Evolutionary conservation across 2,329 filamentous ascomycete genomes (phyloP), one percentile per base, ranked within the genome.

Genomic region (Parasarocladium wereldwijsianum): DNA sequence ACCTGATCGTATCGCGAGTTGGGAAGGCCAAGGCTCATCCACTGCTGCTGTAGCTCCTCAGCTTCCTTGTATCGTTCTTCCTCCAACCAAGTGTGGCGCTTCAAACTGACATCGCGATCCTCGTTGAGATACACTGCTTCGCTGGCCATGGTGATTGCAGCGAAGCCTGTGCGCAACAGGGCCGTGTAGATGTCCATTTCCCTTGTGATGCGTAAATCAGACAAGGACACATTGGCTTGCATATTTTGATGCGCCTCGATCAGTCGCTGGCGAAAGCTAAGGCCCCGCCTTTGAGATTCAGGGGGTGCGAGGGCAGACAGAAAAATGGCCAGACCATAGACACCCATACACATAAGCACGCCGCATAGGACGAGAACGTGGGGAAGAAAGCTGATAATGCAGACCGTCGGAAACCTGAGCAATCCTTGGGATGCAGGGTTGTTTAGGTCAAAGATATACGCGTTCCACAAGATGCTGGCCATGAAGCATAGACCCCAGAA

Each of bases 121-220:
- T 96, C 87, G 37, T 94, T 93, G 8, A 98, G 61, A 46, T 93
- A 96, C 0, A 96, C 90, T 4, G 87, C 87, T 52, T 96, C 86
- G 43, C 84, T 93, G 1, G 90, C 90, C 51, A 92, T 87, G 1
- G 84, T 93, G 36, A 96, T 72, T 9, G 87, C 76, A 8, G 76
- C 76, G 46, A 94, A 94, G 0, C 90, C 90, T 20, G 84, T 72
- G 35, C 86, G 76, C 3, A 96, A 64, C 4, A 96, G 61, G 0
- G 84, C 81, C 0, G 85, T 93, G 49, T 96, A 98, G 47, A 96
- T 94, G 49, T 98, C 90, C 62, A 96, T 92, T 32, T 84, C 75
- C 60, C 80, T 75, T 24, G 76, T 82, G 32, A 96, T 70, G 9
- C 76, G 72, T 21, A 94, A 71, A 22, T 79, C 76, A 2, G 80